Base-by-base conservation (phyloP, 371 early-diverging fungal genomes). In the Actinomortierella wolfii region DNA sequence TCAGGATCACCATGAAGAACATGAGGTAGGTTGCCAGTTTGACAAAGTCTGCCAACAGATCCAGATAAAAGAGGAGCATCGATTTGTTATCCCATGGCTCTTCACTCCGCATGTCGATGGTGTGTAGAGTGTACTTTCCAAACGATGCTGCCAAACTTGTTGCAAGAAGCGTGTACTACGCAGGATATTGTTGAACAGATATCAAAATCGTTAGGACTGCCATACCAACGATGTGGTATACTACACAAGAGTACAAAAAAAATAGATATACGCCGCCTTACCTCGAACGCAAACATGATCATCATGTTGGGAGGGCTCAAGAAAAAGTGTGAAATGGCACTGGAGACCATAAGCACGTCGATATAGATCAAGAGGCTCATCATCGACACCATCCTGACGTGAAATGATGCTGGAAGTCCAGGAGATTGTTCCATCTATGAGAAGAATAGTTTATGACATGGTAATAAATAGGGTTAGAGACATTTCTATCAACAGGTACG, bases 241-340 rank as follows among this genome's bases (percentile, higher is more conserved):
- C 21, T 25, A 47, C 34, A 11, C 23, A 50, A 54, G 21, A 29
- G n/a, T 34, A 34, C 34, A 34, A 34, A 11, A 34, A 11, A 11
- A 34, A 34, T 34, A 34, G 34, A 6, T 34, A n/a, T n/a, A n/a
- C n/a, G n/a, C n/a, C n/a, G n/a, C n/a, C 64, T 40, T 78, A 92
- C 94, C 86, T 95, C 98, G 64, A 97, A 98, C 7, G 93, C 96
- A 87, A 97, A 97, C 75, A 96, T 89, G 29, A 96, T 88, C 91
- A 97, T 91, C 92, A 96, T 94, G 44, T 84, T 87, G 1, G 94
- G 86, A 8, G 92, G 94, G 46, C 81, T 77, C 4, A 64, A 57
- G 24, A 84, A 45, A 9, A 92, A 91, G 41, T 80, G 78, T 11
- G 81, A 76, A 6, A 89, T 81, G 13, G 94, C 84, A 69, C 91